A percentile compares a stretch with the other conserved stretches of the same genome.
Evolutionary conservation across 345 rosid genomes (phyloP).

Genomic region (Brassica nigra): DNA sequence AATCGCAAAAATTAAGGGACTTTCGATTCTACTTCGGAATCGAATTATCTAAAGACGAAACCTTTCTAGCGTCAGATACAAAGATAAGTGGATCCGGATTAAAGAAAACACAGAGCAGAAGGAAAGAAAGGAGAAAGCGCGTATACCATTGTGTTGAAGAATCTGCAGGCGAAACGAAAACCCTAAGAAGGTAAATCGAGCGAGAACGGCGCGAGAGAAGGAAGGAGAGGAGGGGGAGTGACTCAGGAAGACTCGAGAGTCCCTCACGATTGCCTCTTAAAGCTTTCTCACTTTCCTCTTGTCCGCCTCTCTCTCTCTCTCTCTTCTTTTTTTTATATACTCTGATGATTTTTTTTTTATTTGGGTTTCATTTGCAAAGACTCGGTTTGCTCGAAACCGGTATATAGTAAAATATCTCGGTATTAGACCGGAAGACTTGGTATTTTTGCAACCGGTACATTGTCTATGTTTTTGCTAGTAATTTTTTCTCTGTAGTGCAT

Average conservation of each 20-base stretch:
- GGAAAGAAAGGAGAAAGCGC: constrained; percentile 23
- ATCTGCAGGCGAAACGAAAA: constrained; percentile 2
- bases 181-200: constrained; percentile 26
- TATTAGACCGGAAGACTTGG: background rate
- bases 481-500: too few species aligned
- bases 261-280: constrained; percentile 32
- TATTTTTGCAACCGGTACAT: too few species aligned
- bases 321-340: constrained; percentile 8
- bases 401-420: background rate
- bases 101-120: background rate
- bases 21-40: background rate
- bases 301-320: constrained; percentile 35
- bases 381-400: background rate
- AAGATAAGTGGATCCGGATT: constrained; percentile 9
- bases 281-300: constrained; percentile 28
- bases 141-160: constrained; percentile 33
- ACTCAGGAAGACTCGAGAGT: constrained; percentile 32
- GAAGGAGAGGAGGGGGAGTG: constrained; percentile 21
- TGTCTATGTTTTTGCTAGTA: too few species aligned
- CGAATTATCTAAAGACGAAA: background rate
- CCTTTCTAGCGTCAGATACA: background rate
- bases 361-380: background rate
- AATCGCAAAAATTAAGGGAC: constrained; percentile 12
- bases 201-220: constrained; percentile 13
- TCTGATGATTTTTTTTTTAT: background rate